A percentile compares a stretch with the other conserved stretches of the same genome.
Conservation (phyloP, 2,329 filamentous ascomycete genomes). For the Monosporascus sp. region DNA sequence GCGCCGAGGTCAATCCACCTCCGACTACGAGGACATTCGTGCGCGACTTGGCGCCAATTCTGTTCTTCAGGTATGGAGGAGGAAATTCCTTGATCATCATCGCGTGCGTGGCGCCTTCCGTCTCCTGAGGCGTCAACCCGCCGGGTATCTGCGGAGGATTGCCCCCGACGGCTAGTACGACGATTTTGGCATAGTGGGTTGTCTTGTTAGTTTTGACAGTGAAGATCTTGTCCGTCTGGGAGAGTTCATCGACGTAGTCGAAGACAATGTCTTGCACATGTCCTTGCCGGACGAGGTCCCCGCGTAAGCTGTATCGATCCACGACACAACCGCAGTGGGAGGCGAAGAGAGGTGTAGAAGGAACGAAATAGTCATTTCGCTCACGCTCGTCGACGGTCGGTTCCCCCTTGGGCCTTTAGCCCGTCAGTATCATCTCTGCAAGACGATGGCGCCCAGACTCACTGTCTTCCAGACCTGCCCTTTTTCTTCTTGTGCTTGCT, state of each 20-base stretch:
- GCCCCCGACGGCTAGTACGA: conserved; percentile 68
- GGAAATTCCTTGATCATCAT: conserved; percentile 59
- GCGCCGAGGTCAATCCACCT: conserved; percentile 71
- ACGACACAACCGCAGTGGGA: conserved; percentile 57
- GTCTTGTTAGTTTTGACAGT: conserved; percentile 53
- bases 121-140: conserved; percentile 13
- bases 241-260: conserved; percentile 38
- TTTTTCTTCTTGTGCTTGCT: conserved; percentile 75
- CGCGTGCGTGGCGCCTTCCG: conserved; percentile 48
- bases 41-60: conserved; percentile 42
- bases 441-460: conserved; percentile 10
- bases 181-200: conserved; percentile 52
- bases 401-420: conserved; percentile 34
- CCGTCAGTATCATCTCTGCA: conserved; percentile 9
- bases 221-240: conserved; percentile 54
- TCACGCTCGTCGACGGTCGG: conserved; percentile 60
- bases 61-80: conserved; percentile 42
- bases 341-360: conserved; percentile 55
- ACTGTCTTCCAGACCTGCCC: conserved; percentile 38
- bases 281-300: conserved; percentile 53
- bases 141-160: conserved; percentile 49
- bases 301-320: conserved; percentile 52
- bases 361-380: conserved; percentile 64
- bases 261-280: conserved; percentile 58
- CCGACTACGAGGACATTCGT: conserved; percentile 68